These are phyloP conservation scores for Entoloma clypeatum DNA, from an alignment of 1,284 basidiomycete species.

Conservation along the genomic window DNA sequence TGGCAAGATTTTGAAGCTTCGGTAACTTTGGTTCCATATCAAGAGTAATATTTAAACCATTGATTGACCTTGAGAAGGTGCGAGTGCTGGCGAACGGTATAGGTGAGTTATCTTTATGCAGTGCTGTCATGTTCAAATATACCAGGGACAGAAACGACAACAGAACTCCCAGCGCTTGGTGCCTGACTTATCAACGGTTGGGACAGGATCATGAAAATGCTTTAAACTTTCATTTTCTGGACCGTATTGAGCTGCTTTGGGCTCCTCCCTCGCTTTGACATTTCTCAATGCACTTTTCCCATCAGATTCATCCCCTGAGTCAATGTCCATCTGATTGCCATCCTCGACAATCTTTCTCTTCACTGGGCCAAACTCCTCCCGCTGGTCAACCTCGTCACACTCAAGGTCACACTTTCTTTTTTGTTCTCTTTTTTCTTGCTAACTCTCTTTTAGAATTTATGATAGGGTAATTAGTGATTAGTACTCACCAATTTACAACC, in stretches of 20 bases:
- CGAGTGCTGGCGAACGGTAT: slow-evolving; percentile 5
- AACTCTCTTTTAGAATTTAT: no score
- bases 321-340: slow-evolving; percentile 21
- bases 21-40: slow-evolving; percentile 20
- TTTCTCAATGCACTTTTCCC: slow-evolving; percentile 16
- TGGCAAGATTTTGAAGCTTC: slow-evolving; percentile 23
- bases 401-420: no score
- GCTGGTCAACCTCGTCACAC: no score
- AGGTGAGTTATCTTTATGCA: slow-evolving; percentile 5
- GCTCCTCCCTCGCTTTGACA: slow-evolving; percentile 13
- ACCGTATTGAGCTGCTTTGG: slow-evolving; percentile 12
- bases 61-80: slow-evolving; percentile 15
- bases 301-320: no score
- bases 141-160: slow-evolving; percentile 18
- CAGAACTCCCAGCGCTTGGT: slow-evolving; percentile 21
- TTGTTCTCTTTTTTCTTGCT: no score
- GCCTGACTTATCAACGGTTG: slow-evolving; percentile 8
- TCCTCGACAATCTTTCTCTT: slow-evolving; percentile 18
- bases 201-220: slow-evolving; percentile 16
- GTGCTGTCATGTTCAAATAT: slow-evolving; percentile 2
- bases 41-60: slow-evolving; percentile 16
- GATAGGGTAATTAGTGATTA: no score
- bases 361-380: no score
- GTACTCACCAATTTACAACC: no score
- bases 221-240: slow-evolving; percentile 20